These are phyloP conservation scores for Trichoderma asperellum DNA, from an alignment of 2,329 filamentous ascomycete genomes.

Conservation along the genomic window DNA sequence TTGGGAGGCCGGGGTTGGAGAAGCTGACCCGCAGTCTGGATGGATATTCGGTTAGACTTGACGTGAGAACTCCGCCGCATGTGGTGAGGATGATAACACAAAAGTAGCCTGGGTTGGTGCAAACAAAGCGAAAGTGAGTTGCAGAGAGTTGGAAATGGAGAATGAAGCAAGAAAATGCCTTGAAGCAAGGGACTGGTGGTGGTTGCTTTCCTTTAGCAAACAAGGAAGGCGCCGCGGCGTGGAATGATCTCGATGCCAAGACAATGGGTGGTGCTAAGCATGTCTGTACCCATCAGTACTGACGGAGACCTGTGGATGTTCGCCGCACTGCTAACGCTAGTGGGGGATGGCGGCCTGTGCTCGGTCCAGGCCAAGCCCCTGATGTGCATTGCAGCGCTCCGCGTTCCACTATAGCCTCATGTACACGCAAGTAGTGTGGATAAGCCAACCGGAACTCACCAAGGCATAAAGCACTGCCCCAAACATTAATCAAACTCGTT, in stretches of 20 bases:
- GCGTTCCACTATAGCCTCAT: neutral
- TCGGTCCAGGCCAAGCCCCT: neutral
- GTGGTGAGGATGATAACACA: neutral
- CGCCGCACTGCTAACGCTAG: neutral
- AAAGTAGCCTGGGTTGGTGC: neutral
- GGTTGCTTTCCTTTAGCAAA: neutral
- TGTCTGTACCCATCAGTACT: neutral
- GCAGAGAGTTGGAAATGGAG: neutral
- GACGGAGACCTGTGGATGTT: neutral
- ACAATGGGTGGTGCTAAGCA: neutral
- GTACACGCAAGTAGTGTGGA: neutral
- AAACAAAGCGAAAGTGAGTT: neutral
- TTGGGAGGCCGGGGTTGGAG: slow-evolving; percentile 1
- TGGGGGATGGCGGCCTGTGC: neutral
- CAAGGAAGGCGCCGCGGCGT: neutral
- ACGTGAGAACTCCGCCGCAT: neutral
- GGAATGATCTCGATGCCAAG: neutral
- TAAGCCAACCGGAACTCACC: too few species aligned
- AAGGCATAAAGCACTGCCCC: neutral
- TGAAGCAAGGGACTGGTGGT: neutral
- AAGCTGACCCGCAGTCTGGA: slow-evolving; percentile 8
- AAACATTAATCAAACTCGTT: neutral
- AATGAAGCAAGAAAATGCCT: neutral
- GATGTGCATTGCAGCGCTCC: neutral
- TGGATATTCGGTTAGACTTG: neutral